Conservation (phyloP, 1,284 basidiomycete species). For the Naganishia albida region DNA sequence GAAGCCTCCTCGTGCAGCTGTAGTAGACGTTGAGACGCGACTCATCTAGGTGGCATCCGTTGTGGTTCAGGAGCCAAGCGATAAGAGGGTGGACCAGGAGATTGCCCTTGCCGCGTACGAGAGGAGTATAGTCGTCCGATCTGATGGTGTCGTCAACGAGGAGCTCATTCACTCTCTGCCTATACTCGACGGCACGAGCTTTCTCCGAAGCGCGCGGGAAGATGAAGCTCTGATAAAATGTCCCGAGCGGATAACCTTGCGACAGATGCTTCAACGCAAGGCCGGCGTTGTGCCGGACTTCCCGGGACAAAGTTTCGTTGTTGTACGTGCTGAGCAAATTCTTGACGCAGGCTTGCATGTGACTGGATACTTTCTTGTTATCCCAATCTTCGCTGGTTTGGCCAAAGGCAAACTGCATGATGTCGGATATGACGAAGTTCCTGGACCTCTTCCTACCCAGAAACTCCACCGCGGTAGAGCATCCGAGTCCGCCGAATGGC, state of each 20-base stretch:
- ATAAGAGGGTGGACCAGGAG: background rate
- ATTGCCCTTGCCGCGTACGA: too few species aligned
- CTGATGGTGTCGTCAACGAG: background rate
- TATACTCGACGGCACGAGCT: background rate
- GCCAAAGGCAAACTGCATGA: background rate
- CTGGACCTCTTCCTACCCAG: background rate
- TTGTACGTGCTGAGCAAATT: background rate
- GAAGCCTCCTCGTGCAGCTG: too few species aligned
- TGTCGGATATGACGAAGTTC: constrained; percentile 1
- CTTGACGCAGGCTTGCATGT: constrained; percentile 16
- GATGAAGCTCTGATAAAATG: background rate
- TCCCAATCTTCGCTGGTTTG: background rate
- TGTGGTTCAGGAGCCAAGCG: background rate
- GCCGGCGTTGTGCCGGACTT: background rate
- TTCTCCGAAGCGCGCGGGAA: background rate
- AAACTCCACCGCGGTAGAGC: background rate
- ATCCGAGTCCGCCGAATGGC: constrained; percentile 9
- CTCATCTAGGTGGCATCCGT: background rate
- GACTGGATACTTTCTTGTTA: constrained; percentile 11
- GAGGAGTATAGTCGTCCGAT: background rate
- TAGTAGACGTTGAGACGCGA: too few species aligned
- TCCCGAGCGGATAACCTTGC: background rate
- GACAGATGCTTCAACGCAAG: background rate
- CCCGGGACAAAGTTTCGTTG: background rate
- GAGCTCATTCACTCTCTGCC: background rate